Evolutionary conservation across 2,329 filamentous ascomycete species (phyloP).

Genomic region (Trematosphaeria pertusa): DNA sequence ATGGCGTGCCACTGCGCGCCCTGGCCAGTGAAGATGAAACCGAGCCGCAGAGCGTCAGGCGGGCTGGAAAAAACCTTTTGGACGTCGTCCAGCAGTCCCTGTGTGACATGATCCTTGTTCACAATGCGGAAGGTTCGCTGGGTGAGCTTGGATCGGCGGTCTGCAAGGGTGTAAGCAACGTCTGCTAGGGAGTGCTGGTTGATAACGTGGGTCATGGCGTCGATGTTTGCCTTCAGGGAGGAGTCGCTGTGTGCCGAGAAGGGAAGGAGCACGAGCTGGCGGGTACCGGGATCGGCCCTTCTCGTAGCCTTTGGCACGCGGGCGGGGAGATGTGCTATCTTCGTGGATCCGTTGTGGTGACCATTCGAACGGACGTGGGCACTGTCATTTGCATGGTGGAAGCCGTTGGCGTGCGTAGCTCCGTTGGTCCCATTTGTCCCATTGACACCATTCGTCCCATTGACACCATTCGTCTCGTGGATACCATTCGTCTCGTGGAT

Average conservation of each 20-base stretch:
- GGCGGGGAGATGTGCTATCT: too few relatives aligned
- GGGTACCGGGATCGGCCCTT: too few relatives aligned
- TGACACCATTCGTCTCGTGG: too few relatives aligned
- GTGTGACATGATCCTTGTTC: slow-evolving; percentile 8
- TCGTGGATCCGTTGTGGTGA: too few relatives aligned
- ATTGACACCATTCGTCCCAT: too few relatives aligned
- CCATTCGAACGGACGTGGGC: too few relatives aligned
- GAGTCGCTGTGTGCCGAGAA: slow-evolving; percentile 9
- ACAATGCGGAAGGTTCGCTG: slow-evolving; percentile 10
- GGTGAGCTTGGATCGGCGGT: slow-evolving; percentile 10
- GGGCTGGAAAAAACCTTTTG: too few relatives aligned
- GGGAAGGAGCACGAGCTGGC: slow-evolving; percentile 3
- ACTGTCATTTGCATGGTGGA: too few relatives aligned
- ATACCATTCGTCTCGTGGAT: too few relatives aligned
- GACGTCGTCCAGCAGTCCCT: not conserved
- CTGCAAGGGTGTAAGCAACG: slow-evolving; percentile 18
- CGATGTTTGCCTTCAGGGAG: slow-evolving; percentile 7
- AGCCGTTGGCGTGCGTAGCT: too few relatives aligned
- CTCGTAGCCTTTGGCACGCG: too few relatives aligned
- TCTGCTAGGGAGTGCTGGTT: slow-evolving; percentile 3
- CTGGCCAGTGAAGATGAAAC: slow-evolving; percentile 39
- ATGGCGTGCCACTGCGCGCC: slow-evolving; percentile 37
- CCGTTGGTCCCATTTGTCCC: too few relatives aligned
- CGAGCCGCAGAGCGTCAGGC: slow-evolving; percentile 18
- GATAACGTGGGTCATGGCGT: not conserved